Conservation (phyloP, 176 grass and related monocot species). For the Rhynchospora tenuis region DNA sequence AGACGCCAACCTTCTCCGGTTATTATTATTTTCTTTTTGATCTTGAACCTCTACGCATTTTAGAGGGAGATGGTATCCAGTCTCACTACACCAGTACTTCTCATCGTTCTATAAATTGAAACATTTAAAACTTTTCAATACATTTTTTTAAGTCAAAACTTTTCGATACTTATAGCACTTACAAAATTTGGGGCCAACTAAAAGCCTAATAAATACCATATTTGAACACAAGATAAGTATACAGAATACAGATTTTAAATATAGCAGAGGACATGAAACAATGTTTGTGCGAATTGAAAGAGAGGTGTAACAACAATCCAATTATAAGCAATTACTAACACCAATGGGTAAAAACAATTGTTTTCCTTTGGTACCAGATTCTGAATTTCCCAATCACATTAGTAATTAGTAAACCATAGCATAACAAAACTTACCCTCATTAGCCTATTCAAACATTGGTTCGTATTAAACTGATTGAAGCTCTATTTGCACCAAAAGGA, state of each 20-base stretch:
- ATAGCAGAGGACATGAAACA: not conserved
- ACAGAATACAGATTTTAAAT: not conserved
- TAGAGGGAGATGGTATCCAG: conserved; percentile 80
- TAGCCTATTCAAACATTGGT: not conserved
- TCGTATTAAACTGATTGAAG: not conserved
- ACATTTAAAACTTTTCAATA: not conserved
- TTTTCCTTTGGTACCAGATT: not conserved
- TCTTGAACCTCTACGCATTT: conserved; percentile 62
- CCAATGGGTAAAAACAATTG: not conserved
- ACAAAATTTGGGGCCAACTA: not conserved
- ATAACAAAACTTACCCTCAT: not conserved
- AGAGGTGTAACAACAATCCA: not conserved
- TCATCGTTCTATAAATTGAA: conserved; percentile 54
- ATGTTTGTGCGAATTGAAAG: not conserved
- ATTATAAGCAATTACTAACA: not conserved
- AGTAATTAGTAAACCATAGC: not conserved
- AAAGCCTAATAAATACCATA: not conserved
- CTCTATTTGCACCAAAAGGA: not conserved
- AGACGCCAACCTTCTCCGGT: conserved; percentile 29
- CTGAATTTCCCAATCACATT: not conserved
- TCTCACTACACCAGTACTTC: conserved; percentile 89
- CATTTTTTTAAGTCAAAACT: too few species aligned
- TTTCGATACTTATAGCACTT: not conserved
- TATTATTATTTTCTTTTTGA: conserved; percentile 48
- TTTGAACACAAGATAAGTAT: not conserved